These are phyloP conservation scores for Diutina ranongensis DNA, from an alignment of 1,139 yeast genomes.

Conservation along the genomic window DNA sequence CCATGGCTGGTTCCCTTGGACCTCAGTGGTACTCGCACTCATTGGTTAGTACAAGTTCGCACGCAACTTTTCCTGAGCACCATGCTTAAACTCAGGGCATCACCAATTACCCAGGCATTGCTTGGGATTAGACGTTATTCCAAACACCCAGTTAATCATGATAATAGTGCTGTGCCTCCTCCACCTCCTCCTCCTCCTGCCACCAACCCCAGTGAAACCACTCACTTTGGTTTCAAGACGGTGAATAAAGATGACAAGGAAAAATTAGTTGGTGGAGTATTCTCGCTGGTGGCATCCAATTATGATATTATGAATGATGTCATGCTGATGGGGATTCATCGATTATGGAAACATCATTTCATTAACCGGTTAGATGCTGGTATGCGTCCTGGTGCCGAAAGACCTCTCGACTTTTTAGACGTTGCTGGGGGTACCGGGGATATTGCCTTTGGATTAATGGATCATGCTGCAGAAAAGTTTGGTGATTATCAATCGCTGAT, in stretches of 20 bases:
- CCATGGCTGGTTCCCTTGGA: no score
- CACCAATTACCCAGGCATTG: background rate
- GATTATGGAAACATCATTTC: constrained; percentile 90
- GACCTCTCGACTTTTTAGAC: constrained; percentile 79
- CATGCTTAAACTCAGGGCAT: background rate
- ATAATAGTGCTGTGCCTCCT: background rate
- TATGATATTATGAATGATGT: constrained; percentile 97
- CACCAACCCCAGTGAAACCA: constrained; percentile 29
- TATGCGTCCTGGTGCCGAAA: constrained; percentile 68
- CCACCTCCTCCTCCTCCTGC: background rate
- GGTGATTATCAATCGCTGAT: constrained; percentile 69
- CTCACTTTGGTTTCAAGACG: constrained; percentile 89
- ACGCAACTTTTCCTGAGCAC: background rate
- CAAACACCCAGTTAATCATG: background rate
- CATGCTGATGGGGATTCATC: constrained; percentile 91
- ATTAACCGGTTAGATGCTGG: constrained; percentile 89
- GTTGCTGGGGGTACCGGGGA: constrained; percentile 99
- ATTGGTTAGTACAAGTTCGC: no score
- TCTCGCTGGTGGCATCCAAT: constrained; percentile 87
- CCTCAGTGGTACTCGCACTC: no score
- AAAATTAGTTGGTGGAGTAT: constrained; percentile 76
- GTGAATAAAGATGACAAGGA: constrained; percentile 78
- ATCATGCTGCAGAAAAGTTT: constrained; percentile 74
- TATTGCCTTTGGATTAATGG: constrained; percentile 88
- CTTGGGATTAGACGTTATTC: background rate